These are phyloP conservation scores for Kockovaella imperatae DNA, from an alignment of 768 basidiomycete genomes.

Conservation along the genomic window DNA sequence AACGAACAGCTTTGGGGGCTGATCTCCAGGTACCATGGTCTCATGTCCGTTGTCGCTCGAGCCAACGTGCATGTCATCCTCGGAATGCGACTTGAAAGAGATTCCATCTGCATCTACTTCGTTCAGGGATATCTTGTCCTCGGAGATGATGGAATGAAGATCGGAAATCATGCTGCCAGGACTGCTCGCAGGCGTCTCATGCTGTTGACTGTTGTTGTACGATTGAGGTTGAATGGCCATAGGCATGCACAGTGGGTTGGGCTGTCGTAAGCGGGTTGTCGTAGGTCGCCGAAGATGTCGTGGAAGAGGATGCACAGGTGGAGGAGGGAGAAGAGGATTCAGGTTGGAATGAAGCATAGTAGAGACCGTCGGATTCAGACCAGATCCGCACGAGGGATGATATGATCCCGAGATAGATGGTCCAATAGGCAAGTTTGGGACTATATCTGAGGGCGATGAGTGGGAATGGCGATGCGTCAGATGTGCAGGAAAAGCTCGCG, in stretches of 20 bases:
- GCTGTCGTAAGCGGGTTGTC: conserved; percentile 14
- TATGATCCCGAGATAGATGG: neutral
- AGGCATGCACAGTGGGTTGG: conserved; percentile 16
- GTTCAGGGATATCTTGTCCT: neutral
- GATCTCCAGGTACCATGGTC: no score
- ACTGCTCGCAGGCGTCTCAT: neutral
- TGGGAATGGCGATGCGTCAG: neutral
- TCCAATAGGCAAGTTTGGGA: neutral
- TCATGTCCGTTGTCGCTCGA: no score
- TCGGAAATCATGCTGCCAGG: conserved; percentile 1
- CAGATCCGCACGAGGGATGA: no score
- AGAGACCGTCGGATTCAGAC: no score
- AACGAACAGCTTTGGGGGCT: no score
- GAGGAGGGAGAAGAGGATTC: conserved; percentile 1
- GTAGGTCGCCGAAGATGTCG: conserved; percentile 12
- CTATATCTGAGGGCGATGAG: neutral
- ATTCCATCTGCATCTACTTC: no score
- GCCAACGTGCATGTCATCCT: no score
- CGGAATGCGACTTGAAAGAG: no score
- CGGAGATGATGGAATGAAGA: neutral
- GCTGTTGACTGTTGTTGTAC: neutral
- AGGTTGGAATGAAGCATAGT: conserved; percentile 5
- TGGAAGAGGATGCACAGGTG: conserved; percentile 10
- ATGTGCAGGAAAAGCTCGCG: neutral
- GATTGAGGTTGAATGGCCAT: neutral